phyloP scores from a whole-genome alignment of 805 yeast genomes.

The Kazachstania kunashirensis region DNA sequence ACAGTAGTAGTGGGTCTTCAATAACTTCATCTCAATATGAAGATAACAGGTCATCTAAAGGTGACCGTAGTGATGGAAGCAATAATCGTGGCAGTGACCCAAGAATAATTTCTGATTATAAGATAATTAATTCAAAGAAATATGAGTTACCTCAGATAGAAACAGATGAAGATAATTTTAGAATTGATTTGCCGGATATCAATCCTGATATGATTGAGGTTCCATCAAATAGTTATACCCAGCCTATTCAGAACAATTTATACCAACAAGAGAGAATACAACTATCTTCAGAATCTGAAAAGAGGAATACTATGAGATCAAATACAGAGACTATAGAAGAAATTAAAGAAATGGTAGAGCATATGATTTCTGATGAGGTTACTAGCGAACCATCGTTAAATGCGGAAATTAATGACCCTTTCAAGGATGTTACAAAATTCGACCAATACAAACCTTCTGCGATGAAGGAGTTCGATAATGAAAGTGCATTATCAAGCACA shows the following conservation, averaged over 20 bases:
- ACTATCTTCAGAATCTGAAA: neutral
- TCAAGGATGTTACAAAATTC: conserved; percentile 22
- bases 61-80: neutral
- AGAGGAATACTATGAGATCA: conserved; percentile 6
- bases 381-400: conserved; percentile 1
- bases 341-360: conserved; percentile 31
- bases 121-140: conserved; percentile 10
- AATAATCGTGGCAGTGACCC: neutral
- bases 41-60: neutral
- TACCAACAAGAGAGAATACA: neutral
- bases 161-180: conserved; percentile 15
- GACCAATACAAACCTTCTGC: conserved; percentile 25
- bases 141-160: conserved; percentile 22
- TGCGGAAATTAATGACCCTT: conserved; percentile 12
- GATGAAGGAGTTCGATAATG: conserved; percentile 11
- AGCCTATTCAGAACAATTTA: too few species aligned
- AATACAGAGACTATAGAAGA: conserved; percentile 23
- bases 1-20: conserved; percentile 10
- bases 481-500: conserved; percentile 10
- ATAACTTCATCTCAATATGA: neutral
- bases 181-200: conserved; percentile 14
- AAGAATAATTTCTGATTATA: conserved; percentile 9
- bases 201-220: conserved; percentile 1
- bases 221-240: neutral
- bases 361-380: conserved; percentile 15